Percentiles rank a stretch among this genome's conserved stretches.
phyloP scores from a whole-genome alignment of 2,329 filamentous ascomycete genomes.

The Hortaea werneckii region DNA sequence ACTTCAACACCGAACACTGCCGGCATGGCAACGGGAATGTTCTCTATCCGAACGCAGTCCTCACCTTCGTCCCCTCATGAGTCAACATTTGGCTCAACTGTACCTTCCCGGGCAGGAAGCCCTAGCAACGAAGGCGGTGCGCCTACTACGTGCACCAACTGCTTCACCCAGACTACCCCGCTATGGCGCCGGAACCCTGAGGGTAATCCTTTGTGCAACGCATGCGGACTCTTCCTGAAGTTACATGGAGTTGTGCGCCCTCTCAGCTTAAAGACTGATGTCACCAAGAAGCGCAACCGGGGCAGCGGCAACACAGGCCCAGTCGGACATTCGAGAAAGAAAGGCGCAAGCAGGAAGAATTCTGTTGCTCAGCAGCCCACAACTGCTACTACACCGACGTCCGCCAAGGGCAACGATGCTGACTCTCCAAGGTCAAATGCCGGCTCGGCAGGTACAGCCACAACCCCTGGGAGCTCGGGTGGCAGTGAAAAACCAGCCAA shows the following conservation, averaged over 20 bases:
- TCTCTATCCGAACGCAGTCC: constrained; percentile 54
- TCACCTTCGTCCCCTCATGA: constrained; percentile 66
- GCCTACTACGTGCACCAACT: constrained; percentile 81
- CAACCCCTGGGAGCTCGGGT: constrained; percentile 23
- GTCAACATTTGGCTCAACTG: constrained; percentile 66
- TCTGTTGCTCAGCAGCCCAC: constrained; percentile 45
- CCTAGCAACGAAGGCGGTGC: constrained; percentile 43
- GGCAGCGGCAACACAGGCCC: constrained; percentile 57
- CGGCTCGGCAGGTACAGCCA: constrained; percentile 19
- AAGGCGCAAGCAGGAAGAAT: constrained; percentile 53
- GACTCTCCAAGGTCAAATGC: constrained; percentile 38
- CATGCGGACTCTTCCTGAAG: constrained; percentile 93
- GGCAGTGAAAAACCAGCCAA: constrained; percentile 23
- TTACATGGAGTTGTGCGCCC: constrained; percentile 95
- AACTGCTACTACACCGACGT: constrained; percentile 49
- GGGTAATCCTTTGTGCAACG: constrained; percentile 92
- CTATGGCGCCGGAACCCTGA: constrained; percentile 95
- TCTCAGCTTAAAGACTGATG: constrained; percentile 89
- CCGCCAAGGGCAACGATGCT: constrained; percentile 36
- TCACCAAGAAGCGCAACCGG: constrained; percentile 92
- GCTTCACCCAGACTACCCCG: constrained; percentile 95
- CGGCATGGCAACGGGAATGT: constrained; percentile 49
- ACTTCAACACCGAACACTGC: constrained; percentile 71
- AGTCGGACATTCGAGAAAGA: constrained; percentile 48
- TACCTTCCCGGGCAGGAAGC: constrained; percentile 45